A percentile compares a stretch with the other conserved stretches of the same genome.
phyloP scores from a whole-genome alignment of 2,329 filamentous ascomycete genomes.

The Penicillium sp. region DNA sequence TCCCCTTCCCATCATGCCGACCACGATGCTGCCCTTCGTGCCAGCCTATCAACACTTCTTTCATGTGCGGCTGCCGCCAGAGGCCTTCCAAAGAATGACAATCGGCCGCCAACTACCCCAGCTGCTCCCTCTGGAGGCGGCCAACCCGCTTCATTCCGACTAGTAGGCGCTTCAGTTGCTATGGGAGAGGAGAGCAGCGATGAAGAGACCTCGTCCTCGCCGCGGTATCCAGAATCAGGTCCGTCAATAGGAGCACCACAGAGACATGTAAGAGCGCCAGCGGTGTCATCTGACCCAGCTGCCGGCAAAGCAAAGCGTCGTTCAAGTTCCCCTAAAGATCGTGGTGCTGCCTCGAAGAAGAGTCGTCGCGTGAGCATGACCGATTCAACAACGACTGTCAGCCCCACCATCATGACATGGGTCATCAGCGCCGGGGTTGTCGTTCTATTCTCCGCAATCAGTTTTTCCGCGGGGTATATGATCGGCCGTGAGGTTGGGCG shows the following conservation, averaged over 20 bases:
- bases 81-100: slow-evolving; percentile 64
- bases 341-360: slow-evolving; percentile 32
- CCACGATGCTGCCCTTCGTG: slow-evolving; percentile 87
- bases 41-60: slow-evolving; percentile 88
- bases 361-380: slow-evolving; percentile 31
- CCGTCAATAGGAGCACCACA: slow-evolving; percentile 19
- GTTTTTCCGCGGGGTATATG: slow-evolving; percentile 63
- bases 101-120: slow-evolving; percentile 22
- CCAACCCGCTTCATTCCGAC: slow-evolving; percentile 54
- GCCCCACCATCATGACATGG: slow-evolving; percentile 63
- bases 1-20: slow-evolving; percentile 76
- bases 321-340: slow-evolving; percentile 41
- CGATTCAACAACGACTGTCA: slow-evolving; percentile 41
- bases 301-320: slow-evolving; percentile 30
- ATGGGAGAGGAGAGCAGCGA: slow-evolving; percentile 44
- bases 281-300: slow-evolving; percentile 10
- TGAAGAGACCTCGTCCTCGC: slow-evolving; percentile 20
- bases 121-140: slow-evolving; percentile 25
- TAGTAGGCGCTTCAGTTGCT: slow-evolving; percentile 60
- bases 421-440: slow-evolving; percentile 64
- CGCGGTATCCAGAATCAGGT: slow-evolving; percentile 17
- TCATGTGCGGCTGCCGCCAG: slow-evolving; percentile 92
- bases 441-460: slow-evolving; percentile 61
- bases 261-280: slow-evolving; percentile 23
- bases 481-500: slow-evolving; percentile 59